Evolutionary conservation across 306 rosid genomes (phyloP).

Genomic region (Sicyos baderoa): DNA sequence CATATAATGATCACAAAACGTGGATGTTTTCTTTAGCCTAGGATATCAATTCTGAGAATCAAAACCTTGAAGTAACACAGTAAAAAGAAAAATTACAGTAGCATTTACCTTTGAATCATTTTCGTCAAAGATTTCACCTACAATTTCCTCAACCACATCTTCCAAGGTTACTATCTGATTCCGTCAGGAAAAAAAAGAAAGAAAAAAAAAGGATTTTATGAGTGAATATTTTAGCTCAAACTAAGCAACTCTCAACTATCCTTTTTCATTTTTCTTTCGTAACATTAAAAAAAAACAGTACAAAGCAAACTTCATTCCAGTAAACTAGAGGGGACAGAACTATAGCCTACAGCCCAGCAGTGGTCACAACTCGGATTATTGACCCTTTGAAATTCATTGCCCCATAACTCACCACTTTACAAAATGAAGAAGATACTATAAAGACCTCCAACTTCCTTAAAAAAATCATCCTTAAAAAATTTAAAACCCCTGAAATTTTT

Average conservation of each 20-base stretch:
- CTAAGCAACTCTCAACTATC: not conserved
- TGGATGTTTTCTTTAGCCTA: conserved; percentile 5
- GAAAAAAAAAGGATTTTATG: not conserved
- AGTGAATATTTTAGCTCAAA: not conserved
- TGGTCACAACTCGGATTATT: not conserved
- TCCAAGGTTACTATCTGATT: conserved; percentile 80
- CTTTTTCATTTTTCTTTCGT: not conserved
- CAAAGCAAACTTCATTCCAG: not conserved
- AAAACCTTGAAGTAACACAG: not conserved
- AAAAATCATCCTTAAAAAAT: not conserved
- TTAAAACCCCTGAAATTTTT: not conserved
- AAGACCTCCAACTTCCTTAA: not conserved
- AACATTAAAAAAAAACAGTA: not conserved
- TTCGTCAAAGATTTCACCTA: conserved; percentile 98
- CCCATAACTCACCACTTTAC: not conserved
- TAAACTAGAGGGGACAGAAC: not conserved
- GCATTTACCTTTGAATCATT: conserved; percentile 81
- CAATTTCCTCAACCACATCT: conserved; percentile 98
- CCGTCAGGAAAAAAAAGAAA: conserved; percentile 8
- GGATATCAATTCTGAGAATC: not conserved
- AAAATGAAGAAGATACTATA: not conserved
- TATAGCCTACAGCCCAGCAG: not conserved
- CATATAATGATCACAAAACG: no score
- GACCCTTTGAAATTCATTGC: not conserved
- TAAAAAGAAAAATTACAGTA: not conserved